phyloP scores from a whole-genome alignment of 768 basidiomycete genomes.

The Pleurotus salmoneostramineus region DNA sequence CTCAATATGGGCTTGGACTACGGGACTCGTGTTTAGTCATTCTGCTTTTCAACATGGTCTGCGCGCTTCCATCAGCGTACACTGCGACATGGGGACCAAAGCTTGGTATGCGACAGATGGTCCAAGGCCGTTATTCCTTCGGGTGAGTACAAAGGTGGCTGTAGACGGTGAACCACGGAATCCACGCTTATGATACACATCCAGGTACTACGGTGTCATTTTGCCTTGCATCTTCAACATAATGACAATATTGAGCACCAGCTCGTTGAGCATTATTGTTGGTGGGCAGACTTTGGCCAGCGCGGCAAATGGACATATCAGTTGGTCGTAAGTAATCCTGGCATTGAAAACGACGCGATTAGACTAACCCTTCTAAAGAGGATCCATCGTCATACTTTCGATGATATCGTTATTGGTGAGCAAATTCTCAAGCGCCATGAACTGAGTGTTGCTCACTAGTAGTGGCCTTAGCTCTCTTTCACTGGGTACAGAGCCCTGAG shows the following conservation, averaged over 20 bases:
- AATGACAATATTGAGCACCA: constrained; percentile 50
- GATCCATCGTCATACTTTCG: constrained; percentile 60
- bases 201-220: constrained; percentile 52
- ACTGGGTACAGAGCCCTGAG: constrained; percentile 47
- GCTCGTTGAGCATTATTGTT: constrained; percentile 57
- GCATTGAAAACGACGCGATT: neutral
- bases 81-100: constrained; percentile 70
- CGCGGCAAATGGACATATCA: constrained; percentile 19
- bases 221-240: constrained; percentile 46
- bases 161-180: no score
- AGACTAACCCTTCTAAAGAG: neutral
- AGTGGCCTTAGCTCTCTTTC: constrained; percentile 43
- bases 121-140: constrained; percentile 42
- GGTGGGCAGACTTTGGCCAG: constrained; percentile 43
- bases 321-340: constrained; percentile 23
- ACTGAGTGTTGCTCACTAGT: neutral
- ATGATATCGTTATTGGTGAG: constrained; percentile 45
- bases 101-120: constrained; percentile 76
- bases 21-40: constrained; percentile 50
- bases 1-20: constrained; percentile 50
- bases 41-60: constrained; percentile 35
- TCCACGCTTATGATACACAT: no score
- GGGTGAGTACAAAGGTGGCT: no score
- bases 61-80: constrained; percentile 53
- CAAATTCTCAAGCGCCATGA: constrained; percentile 7